A percentile compares a stretch with the other conserved stretches of the same genome.
phyloP scores from a whole-genome alignment of 2,329 filamentous ascomycete species.

The Cordyceps militaris region DNA sequence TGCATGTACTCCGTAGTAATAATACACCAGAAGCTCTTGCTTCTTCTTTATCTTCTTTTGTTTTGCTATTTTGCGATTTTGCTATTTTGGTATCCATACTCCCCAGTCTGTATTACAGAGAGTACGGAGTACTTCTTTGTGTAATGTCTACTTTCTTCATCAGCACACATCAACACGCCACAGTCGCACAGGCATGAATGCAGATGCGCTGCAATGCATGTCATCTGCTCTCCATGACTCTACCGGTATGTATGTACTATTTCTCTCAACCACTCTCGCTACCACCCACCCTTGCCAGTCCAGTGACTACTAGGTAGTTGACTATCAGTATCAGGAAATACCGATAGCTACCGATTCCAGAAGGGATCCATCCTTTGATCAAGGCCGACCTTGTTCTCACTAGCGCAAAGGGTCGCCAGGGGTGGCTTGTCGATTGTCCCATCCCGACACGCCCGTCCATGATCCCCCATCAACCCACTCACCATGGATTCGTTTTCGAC shows the following conservation, averaged over 20 bases:
- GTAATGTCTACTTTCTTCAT: too few relatives aligned
- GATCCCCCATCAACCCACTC: not conserved
- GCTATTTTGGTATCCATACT: not conserved
- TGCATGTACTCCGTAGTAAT: not conserved
- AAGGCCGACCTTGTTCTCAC: not conserved
- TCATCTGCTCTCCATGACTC: not conserved
- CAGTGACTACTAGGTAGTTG: too few relatives aligned
- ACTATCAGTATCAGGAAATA: not conserved
- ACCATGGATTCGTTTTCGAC: not conserved
- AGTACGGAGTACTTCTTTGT: too few relatives aligned
- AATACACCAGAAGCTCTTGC: too few relatives aligned
- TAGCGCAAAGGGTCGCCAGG: not conserved
- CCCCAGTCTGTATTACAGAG: too few relatives aligned
- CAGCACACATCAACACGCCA: too few relatives aligned
- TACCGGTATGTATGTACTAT: too few relatives aligned
- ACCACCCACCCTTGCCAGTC: too few relatives aligned
- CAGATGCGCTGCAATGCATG: too few relatives aligned
- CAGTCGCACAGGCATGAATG: too few relatives aligned
- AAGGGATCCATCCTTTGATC: not conserved
- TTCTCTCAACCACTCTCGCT: not conserved
- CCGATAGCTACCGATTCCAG: too few relatives aligned
- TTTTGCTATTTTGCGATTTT: not conserved
- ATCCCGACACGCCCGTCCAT: not conserved
- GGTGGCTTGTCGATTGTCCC: conserved; percentile 9
- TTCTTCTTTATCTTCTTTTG: not conserved